Base-by-base conservation (phyloP, 192 early-diverging fungal species). In the Gonapodya prolifera region DNA sequence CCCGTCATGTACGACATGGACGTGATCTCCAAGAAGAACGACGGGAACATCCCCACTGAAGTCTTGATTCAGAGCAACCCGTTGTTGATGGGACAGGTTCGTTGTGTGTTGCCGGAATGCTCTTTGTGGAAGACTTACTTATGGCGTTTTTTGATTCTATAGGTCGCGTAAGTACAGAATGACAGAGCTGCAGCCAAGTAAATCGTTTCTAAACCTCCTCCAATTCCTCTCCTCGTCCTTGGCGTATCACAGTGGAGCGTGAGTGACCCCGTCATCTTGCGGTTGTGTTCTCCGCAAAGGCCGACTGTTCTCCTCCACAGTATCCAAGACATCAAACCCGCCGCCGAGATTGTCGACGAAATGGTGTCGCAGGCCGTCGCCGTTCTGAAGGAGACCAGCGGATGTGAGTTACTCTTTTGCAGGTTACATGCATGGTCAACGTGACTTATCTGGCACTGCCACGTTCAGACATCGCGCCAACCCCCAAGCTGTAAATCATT, bases 281-380 rank as follows among this genome's bases (percentile, higher is more conserved):
- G n/a, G n/a, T n/a, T n/a, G n/a, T n/a, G 23, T 16, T 61, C 23
- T n/a, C n/a, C n/a, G n/a, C n/a, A 61, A 61, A 8, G 23, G 8
- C 8, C 45, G 23, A 8, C 45, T 61, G 23, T 61, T 23, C 8
- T 23, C 23, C 23, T 61, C 8, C 23, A 61, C 45, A 61, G 45
- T 16, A 80, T 86, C 32, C 2, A 76, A 34, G 78, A 82, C 17
- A 75, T 86, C 30, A 81, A 82, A 75, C 83, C 85, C 28, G 85
- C 83, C n/a, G 81, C 81, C 36, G 83, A 83, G 45, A 86, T 86
- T 69, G 77, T 86, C 13, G 83, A 86, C 30, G 85, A 86, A 34
- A 85, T 85, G 78, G 79, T 85, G 13, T n/a, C 18, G 31, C 80
- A 78, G 33, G 83, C 82, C 8, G 75, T 85, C 0, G 28, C n/a